Percentiles rank a stretch among this genome's conserved stretches.
Conservation (phyloP, 257 asterid species). For the Solanum rostratum region DNA sequence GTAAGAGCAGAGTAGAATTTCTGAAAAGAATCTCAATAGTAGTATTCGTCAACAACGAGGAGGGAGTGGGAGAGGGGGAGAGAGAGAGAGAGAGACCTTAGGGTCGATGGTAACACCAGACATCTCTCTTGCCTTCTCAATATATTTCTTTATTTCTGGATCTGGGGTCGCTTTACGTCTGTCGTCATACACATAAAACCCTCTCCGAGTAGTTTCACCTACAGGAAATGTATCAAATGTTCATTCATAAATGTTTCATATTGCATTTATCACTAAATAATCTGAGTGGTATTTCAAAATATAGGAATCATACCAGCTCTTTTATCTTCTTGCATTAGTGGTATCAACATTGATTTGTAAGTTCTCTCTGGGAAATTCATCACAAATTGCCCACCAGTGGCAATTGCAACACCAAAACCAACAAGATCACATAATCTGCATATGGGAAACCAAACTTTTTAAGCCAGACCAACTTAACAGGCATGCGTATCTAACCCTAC, state of each 20-base stretch:
- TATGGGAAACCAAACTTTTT: not conserved
- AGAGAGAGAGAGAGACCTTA: slow-evolving; percentile 36
- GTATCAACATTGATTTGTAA: slow-evolving; percentile 80
- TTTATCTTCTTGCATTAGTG: slow-evolving; percentile 91
- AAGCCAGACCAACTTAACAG: not conserved
- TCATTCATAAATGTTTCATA: not conserved
- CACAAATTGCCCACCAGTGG: slow-evolving; percentile 79
- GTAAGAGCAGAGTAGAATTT: not conserved
- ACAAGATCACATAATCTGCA: slow-evolving; percentile 92
- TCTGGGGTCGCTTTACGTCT: slow-evolving; percentile 93
- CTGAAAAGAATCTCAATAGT: not conserved
- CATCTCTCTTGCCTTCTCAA: slow-evolving; percentile 71
- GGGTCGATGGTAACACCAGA: slow-evolving; percentile 78
- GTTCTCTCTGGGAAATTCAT: slow-evolving; percentile 86
- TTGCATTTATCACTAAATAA: not conserved
- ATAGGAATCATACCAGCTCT: slow-evolving; percentile 48
- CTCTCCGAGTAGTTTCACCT: slow-evolving; percentile 86
- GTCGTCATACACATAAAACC: slow-evolving; percentile 68
- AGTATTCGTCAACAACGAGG: not conserved
- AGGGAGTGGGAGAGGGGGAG: not conserved
- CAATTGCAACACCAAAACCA: slow-evolving; percentile 92
- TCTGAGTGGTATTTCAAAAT: not conserved
- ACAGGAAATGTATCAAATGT: not conserved
- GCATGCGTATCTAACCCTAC: not conserved
- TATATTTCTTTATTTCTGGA: slow-evolving; percentile 70